These are phyloP conservation scores for Dictyostelium capitatum DNA, from an alignment of 78 protist genomes.

Conservation along the genomic window DNA sequence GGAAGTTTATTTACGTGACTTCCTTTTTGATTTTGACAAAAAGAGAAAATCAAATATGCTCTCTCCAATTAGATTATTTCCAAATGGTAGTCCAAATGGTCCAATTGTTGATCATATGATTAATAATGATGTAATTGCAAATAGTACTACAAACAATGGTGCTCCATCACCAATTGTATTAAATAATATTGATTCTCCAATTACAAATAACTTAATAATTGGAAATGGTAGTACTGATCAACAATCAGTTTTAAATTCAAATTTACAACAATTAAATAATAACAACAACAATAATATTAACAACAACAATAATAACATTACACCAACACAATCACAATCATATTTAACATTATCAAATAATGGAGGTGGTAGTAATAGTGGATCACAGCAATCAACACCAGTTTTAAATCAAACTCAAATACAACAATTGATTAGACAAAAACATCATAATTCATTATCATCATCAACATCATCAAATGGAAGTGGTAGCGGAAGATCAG, in stretches of 20 bases:
- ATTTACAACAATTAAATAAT: not conserved
- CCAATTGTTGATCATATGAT: not conserved
- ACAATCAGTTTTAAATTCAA: not conserved
- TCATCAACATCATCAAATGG: constrained; percentile 31
- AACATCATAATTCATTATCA: not conserved
- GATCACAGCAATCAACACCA: constrained; percentile 1
- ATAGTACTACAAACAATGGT: not conserved
- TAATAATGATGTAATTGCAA: too few species aligned
- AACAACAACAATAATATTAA: not conserved
- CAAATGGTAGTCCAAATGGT: not conserved
- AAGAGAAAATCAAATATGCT: constrained; percentile 37
- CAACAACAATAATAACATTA: not conserved
- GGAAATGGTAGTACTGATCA: too few species aligned
- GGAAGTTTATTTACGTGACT: not conserved
- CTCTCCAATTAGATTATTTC: constrained; percentile 32
- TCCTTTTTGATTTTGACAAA: constrained; percentile 8
- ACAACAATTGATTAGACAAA: not conserved
- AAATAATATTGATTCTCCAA: not conserved
- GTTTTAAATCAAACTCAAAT: not conserved
- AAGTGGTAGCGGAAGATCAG: not conserved
- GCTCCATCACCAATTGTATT: not conserved
- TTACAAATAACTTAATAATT: not conserved
- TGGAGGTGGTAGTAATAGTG: not conserved
- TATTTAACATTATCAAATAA: not conserved
- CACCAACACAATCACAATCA: not conserved